Base-by-base conservation (phyloP, 768 basidiomycete species). In the Cystofilobasidium bisporidii region DNA sequence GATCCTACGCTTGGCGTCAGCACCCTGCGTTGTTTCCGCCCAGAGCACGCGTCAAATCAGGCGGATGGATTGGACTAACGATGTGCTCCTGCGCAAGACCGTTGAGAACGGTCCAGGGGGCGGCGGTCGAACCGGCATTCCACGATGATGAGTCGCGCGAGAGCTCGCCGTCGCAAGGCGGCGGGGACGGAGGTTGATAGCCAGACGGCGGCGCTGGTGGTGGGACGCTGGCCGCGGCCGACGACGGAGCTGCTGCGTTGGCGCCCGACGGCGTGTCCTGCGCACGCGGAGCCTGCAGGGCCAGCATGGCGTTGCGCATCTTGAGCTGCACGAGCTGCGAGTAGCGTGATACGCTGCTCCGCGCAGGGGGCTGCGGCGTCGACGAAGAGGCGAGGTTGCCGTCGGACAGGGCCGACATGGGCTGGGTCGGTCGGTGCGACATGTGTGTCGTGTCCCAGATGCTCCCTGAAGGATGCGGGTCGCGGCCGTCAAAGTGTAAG, bases 321-420 rank as follows among this genome's bases (percentile, higher is more conserved):
- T 55, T 55, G 50, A 55, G 50, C 26, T 55, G 50, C 9, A 55
- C 50, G 50, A 55, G 50, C 50, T 55, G 50, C 50, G 50, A 55
- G 50, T 55, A 55, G 26, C 50, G 50, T 24, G 50, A 55, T 15
- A 55, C 30, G 14, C 28, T 55, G 50, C 14, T n/a, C n/a, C n/a
- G n/a, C n/a, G n/a, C n/a, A n/a, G n/a, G n/a, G n/a, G n/a, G n/a
- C n/a, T n/a, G n/a, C n/a, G n/a, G n/a, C n/a, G n/a, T n/a, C n/a
- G n/a, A n/a, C n/a, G n/a, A n/a, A n/a, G n/a, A n/a, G n/a, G n/a
- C n/a, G n/a, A n/a, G n/a, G n/a, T n/a, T n/a, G n/a, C n/a, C n/a
- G n/a, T n/a, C n/a, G n/a, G n/a, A n/a, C n/a, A n/a, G n/a, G n/a
- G n/a, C n/a, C n/a, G n/a, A n/a, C n/a, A n/a, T n/a, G n/a, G n/a